phyloP scores from a whole-genome alignment of 305 asterid genomes.

The Ajuga reptans region DNA sequence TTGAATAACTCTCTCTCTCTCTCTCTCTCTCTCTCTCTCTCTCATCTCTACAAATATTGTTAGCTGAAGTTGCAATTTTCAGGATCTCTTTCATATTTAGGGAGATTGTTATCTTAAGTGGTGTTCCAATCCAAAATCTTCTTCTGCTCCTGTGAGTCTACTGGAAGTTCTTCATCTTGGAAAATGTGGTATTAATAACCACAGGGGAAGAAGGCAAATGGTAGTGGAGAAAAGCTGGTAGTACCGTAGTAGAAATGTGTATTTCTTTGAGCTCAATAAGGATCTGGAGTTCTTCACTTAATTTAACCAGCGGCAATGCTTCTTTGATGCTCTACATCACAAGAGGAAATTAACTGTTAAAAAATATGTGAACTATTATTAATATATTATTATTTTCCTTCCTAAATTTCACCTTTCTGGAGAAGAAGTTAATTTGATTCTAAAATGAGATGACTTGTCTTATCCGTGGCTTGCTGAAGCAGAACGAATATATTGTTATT shows the following conservation, averaged over 20 bases:
- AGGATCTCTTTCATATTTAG: constrained; percentile 26
- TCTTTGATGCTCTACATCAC: neutral
- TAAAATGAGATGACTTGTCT: neutral
- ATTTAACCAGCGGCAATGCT: constrained; percentile 10
- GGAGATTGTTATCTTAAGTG: constrained; percentile 24
- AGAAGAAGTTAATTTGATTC: neutral
- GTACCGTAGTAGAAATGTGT: constrained; percentile 2
- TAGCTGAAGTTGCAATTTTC: constrained; percentile 26
- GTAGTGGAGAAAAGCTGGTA: constrained; percentile 17
- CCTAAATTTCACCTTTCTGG: neutral
- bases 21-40: neutral
- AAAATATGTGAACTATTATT: neutral
- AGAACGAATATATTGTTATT: neutral
- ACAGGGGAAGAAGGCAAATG: constrained; percentile 17
- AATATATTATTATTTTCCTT: neutral
- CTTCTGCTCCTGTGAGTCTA: constrained; percentile 25
- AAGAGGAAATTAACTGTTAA: neutral
- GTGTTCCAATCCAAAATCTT: constrained; percentile 20
- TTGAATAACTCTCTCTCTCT: constrained; percentile 12
- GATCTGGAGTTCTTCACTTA: constrained; percentile 16
- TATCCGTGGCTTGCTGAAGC: neutral
- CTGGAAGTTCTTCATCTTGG: constrained; percentile 22
- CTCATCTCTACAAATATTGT: neutral
- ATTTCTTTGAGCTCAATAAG: constrained; percentile 17
- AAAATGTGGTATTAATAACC: constrained; percentile 20